Conservation (phyloP, 2,329 filamentous ascomycete genomes). For the Alternaria burnsii region DNA sequence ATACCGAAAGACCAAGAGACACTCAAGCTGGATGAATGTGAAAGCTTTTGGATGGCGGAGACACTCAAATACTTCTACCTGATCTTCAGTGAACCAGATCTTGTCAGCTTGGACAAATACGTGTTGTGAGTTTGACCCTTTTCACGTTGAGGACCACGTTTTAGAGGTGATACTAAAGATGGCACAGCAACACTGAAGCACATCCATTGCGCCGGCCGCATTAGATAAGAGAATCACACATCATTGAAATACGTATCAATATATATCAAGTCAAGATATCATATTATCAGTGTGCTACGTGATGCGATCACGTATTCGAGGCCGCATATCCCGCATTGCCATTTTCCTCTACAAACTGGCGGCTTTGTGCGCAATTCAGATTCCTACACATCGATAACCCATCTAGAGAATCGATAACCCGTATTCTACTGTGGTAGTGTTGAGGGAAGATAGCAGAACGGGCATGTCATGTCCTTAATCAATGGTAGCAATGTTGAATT, state of each 20-base stretch:
- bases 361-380: not conserved
- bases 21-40: constrained; percentile 45
- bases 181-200: constrained; percentile 60
- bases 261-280: not conserved
- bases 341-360: not conserved
- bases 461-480: no score
- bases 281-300: not conserved
- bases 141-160: not conserved
- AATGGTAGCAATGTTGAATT: no score
- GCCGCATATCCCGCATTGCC: not conserved
- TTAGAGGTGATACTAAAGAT: not conserved
- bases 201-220: constrained; percentile 58
- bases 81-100: constrained; percentile 74
- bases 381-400: not conserved
- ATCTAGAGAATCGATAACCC: no score
- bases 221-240: not conserved
- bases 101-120: constrained; percentile 73
- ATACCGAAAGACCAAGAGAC: constrained; percentile 39
- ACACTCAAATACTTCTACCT: constrained; percentile 94
- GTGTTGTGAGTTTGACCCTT: constrained; percentile 57
- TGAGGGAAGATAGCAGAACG: no score
- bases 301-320: not conserved
- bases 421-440: no score
- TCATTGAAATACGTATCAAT: not conserved
- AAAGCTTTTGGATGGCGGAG: constrained; percentile 91